Evolutionary conservation across 2,329 filamentous ascomycete genomes (phyloP).

Genomic region (Myriangium duriaei): DNA sequence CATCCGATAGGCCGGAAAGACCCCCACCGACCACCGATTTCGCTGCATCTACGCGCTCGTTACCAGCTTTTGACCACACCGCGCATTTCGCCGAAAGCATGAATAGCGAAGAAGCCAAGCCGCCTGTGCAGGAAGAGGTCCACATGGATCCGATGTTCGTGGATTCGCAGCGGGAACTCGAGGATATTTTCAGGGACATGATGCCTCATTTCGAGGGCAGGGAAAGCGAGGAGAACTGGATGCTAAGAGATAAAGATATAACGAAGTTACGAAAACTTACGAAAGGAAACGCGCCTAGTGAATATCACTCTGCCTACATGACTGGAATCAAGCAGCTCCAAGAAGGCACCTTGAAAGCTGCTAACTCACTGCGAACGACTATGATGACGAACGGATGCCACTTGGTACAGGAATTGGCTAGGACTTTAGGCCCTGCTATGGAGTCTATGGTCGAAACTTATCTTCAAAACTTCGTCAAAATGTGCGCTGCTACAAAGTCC

Average conservation of each 20-base stretch:
- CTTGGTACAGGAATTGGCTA: slow-evolving; percentile 73
- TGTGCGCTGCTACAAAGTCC: slow-evolving; percentile 83
- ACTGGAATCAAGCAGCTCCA: slow-evolving; percentile 58
- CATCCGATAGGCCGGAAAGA: slow-evolving; percentile 26
- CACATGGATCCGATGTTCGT: slow-evolving; percentile 70
- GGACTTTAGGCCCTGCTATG: slow-evolving; percentile 60
- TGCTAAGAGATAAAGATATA: slow-evolving; percentile 70
- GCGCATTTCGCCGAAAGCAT: slow-evolving; percentile 32
- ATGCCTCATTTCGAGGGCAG: slow-evolving; percentile 68
- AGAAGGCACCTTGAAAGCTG: slow-evolving; percentile 78
- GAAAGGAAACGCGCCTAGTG: slow-evolving; percentile 69
- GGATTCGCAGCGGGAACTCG: slow-evolving; percentile 74
- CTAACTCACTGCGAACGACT: slow-evolving; percentile 76
- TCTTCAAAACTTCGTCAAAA: slow-evolving; percentile 78
- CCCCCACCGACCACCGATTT: slow-evolving; percentile 20
- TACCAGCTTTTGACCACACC: slow-evolving; percentile 29
- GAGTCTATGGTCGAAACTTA: slow-evolving; percentile 85
- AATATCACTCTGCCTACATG: slow-evolving; percentile 62
- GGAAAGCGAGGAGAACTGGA: slow-evolving; percentile 86
- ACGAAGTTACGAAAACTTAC: slow-evolving; percentile 64
- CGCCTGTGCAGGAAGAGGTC: slow-evolving; percentile 53
- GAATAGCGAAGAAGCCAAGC: slow-evolving; percentile 37
- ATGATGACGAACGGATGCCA: slow-evolving; percentile 76
- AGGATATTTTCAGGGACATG: slow-evolving; percentile 78
- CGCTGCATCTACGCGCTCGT: slow-evolving; percentile 31